A percentile compares a stretch with the other conserved stretches of the same genome.
These are phyloP conservation scores for Cicer bijugum DNA, from an alignment of 306 rosid species.

Conservation along the genomic window DNA sequence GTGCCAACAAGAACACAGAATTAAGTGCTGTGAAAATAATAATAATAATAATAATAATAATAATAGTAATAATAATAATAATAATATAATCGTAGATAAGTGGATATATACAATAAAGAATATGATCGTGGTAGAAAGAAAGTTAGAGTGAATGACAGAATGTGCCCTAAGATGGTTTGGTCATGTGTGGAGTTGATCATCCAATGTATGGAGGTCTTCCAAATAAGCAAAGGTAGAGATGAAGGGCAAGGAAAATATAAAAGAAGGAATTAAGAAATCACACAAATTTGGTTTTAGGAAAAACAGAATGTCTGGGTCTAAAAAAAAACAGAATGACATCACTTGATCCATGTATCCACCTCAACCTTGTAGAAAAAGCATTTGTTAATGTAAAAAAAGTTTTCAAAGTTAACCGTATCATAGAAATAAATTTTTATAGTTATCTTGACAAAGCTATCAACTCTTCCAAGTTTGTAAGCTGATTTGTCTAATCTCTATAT, in stretches of 20 bases:
- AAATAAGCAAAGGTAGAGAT: background rate
- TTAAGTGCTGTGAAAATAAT: background rate
- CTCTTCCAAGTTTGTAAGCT: constrained; percentile 21
- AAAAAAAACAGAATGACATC: background rate
- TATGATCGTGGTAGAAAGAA: background rate
- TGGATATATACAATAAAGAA: background rate
- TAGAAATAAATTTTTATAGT: background rate
- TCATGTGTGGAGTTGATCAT: background rate
- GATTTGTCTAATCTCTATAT: background rate
- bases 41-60: no score
- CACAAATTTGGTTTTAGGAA: background rate
- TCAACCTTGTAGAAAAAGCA: background rate
- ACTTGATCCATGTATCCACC: background rate
- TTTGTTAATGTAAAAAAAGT: constrained; percentile 3
- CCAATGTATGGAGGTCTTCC: background rate
- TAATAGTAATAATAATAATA: no score
- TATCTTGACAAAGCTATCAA: constrained; percentile 21
- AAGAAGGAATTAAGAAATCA: background rate
- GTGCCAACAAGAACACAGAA: background rate
- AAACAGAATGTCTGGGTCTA: no score
- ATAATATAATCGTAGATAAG: background rate
- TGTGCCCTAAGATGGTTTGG: background rate
- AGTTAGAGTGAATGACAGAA: background rate
- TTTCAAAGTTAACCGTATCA: constrained; percentile 4
- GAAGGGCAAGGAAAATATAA: background rate